Evolutionary conservation across 257 asterid genomes (phyloP).

Genomic region (Echium plantagineum): DNA sequence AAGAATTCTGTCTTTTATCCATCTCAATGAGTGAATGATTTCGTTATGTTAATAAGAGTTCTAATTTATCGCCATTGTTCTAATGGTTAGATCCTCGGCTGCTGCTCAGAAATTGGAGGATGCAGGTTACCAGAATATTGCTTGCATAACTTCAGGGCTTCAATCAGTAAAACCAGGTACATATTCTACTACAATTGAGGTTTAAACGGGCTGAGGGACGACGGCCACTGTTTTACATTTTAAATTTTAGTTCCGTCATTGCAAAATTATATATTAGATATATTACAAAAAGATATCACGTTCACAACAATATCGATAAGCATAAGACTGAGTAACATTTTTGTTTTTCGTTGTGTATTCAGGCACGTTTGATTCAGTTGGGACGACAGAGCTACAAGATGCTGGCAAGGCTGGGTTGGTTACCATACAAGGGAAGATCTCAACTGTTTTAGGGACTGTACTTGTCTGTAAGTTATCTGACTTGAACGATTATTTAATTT

Average conservation of each 20-base stretch:
- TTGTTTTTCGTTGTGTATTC: background rate
- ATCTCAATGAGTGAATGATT: background rate
- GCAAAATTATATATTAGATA: too few species aligned
- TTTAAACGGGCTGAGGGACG: too few species aligned
- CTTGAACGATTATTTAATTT: background rate
- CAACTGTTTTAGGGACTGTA: constrained; percentile 80
- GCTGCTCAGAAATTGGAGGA: constrained; percentile 64
- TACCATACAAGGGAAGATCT: constrained; percentile 76
- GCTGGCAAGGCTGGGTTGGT: constrained; percentile 95
- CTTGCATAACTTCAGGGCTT: constrained; percentile 86
- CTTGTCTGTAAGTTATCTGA: constrained; percentile 57
- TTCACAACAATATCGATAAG: too few species aligned
- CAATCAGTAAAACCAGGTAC: constrained; percentile 72
- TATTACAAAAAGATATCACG: too few species aligned
- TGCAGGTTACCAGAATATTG: constrained; percentile 63
- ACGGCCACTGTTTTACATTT: background rate
- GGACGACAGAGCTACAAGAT: constrained; percentile 79
- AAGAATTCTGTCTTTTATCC: background rate
- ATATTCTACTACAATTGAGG: background rate
- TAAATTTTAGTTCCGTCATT: background rate
- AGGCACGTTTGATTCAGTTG: constrained; percentile 77
- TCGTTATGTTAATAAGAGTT: background rate
- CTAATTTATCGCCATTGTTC: background rate
- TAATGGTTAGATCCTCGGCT: constrained; percentile 51
- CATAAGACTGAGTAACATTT: too few species aligned